Evolutionary conservation across 768 basidiomycete species (phyloP).

Genomic region (Suillus cothurnatus): DNA sequence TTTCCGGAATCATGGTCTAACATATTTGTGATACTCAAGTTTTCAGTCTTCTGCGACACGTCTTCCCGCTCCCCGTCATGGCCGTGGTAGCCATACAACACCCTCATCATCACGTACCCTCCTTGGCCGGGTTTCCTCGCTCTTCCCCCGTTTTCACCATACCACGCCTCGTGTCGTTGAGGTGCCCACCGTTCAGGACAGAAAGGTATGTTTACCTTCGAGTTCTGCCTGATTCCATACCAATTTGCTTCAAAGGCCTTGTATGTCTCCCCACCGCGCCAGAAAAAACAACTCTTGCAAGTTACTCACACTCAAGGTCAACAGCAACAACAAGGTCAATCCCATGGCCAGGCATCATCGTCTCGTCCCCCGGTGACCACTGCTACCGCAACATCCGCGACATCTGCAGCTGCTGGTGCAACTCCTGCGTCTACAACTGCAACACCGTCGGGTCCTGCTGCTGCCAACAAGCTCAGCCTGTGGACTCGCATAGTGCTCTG

Average conservation of each 20-base stretch:
- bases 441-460: background rate
- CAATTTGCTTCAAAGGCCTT: background rate
- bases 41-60: background rate
- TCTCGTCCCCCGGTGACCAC: background rate
- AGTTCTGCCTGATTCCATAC: background rate
- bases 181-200: background rate
- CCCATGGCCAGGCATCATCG: background rate
- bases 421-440: background rate
- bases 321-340: background rate
- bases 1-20: background rate
- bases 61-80: background rate
- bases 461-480: background rate
- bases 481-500: slow-evolving; percentile 3
- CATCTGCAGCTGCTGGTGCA: background rate
- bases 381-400: background rate
- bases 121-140: background rate
- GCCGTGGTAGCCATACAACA: background rate
- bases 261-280: slow-evolving; percentile 2
- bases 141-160: background rate
- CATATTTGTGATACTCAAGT: background rate
- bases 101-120: background rate
- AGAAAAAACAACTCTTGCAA: background rate
- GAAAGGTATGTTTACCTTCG: background rate
- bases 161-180: background rate
- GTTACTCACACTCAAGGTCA: background rate